Conservation (phyloP, 257 asterid genomes). For the Schizonepeta tenuifolia region DNA sequence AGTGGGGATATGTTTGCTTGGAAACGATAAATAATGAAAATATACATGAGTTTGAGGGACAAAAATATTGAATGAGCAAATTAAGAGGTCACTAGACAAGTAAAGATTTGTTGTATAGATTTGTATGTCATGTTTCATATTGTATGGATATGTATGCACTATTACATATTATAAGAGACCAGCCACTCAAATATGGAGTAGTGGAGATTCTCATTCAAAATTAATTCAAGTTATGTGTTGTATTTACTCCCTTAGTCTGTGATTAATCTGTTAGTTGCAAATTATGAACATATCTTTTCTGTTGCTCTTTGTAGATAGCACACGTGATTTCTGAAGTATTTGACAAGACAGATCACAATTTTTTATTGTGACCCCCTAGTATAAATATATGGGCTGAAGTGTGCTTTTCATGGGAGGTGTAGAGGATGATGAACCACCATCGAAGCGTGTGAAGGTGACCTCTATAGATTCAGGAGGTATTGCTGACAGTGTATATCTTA, state of each 20-base stretch:
- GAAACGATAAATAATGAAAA: no score
- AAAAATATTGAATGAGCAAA: background rate
- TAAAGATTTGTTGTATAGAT: background rate
- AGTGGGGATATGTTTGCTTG: background rate
- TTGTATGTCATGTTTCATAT: background rate
- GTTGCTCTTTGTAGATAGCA: conserved; percentile 28
- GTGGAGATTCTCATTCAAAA: background rate
- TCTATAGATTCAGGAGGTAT: conserved; percentile 52
- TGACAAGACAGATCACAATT: conserved; percentile 33
- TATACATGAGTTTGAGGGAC: background rate
- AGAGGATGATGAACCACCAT: conserved; percentile 82
- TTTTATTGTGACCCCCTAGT: conserved; percentile 33
- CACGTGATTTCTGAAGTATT: conserved; percentile 18
- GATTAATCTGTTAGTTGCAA: background rate
- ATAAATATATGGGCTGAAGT: conserved; percentile 74
- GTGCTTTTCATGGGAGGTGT: conserved; percentile 91
- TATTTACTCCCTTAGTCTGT: background rate
- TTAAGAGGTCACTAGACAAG: background rate
- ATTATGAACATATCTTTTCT: conserved; percentile 1
- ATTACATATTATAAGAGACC: background rate
- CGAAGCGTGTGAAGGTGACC: conserved; percentile 77
- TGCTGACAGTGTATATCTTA: conserved; percentile 51
- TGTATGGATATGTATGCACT: background rate
- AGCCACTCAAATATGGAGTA: background rate
- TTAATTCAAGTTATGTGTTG: background rate